A percentile compares a stretch with the other conserved stretches of the same genome.
phyloP scores from a whole-genome alignment of 2,329 filamentous ascomycete species.

The Aspergillus candidus region DNA sequence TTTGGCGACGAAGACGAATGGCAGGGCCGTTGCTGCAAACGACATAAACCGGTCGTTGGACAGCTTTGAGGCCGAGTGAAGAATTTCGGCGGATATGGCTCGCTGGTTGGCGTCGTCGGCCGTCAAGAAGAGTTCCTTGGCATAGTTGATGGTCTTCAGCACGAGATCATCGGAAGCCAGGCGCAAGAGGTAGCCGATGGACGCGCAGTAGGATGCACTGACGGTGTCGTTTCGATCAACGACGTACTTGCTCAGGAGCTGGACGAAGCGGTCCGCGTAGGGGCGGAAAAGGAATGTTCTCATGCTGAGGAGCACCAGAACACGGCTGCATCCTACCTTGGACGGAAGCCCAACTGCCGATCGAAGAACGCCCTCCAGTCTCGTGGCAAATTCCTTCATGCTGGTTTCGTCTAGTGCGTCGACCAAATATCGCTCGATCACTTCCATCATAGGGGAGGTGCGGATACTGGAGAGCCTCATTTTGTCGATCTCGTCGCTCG shows the following conservation, averaged over 20 bases:
- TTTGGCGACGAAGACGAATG: constrained; percentile 81
- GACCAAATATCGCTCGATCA: constrained; percentile 74
- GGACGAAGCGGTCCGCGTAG: constrained; percentile 69
- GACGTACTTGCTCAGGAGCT: constrained; percentile 70
- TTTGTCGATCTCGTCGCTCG: constrained; percentile 84
- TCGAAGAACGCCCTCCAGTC: constrained; percentile 73
- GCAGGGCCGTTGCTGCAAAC: constrained; percentile 68
- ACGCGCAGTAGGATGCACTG: constrained; percentile 77
- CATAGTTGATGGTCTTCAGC: constrained; percentile 49
- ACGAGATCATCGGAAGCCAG: constrained; percentile 55
- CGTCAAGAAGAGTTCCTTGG: constrained; percentile 68
- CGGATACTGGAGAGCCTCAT: constrained; percentile 75
- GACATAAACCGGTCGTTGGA: constrained; percentile 82
- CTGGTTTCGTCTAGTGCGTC: constrained; percentile 72
- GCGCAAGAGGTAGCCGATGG: constrained; percentile 76
- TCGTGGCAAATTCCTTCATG: constrained; percentile 68
- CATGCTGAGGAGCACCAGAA: constrained; percentile 78
- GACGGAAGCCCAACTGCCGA: constrained; percentile 84
- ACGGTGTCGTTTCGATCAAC: constrained; percentile 93
- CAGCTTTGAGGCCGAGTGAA: constrained; percentile 75
- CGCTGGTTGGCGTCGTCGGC: constrained; percentile 71
- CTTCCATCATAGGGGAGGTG: constrained; percentile 83
- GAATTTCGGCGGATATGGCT: constrained; percentile 72
- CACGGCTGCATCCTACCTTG: constrained; percentile 82
- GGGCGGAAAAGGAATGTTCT: constrained; percentile 67